These are phyloP conservation scores for Tolypocladium cylindrosporum DNA, from an alignment of 2,329 filamentous ascomycete species.

Conservation along the genomic window DNA sequence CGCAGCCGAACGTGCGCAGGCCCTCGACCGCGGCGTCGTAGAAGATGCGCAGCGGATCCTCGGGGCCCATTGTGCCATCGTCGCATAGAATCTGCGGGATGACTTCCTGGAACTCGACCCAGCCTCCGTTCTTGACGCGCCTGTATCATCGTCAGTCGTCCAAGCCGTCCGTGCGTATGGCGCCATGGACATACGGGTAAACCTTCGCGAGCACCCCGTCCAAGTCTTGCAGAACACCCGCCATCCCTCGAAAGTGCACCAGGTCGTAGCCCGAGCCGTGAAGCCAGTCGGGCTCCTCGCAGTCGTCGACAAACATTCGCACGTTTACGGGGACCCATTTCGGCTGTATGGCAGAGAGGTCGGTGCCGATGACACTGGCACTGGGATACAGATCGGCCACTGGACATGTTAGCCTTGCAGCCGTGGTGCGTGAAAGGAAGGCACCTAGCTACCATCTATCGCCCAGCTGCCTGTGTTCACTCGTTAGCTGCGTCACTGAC, in stretches of 20 bases:
- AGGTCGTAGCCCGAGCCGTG: slow-evolving; percentile 44
- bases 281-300: slow-evolving; percentile 45
- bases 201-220: slow-evolving; percentile 31
- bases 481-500: not conserved
- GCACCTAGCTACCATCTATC: slow-evolving; percentile 28
- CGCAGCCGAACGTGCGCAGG: slow-evolving; percentile 26
- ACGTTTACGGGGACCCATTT: slow-evolving; percentile 47
- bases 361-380: slow-evolving; percentile 29
- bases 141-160: slow-evolving; percentile 9
- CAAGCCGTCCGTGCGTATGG: not conserved
- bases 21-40: slow-evolving; percentile 20
- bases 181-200: slow-evolving; percentile 18
- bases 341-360: slow-evolving; percentile 36
- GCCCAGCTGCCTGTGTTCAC: slow-evolving; percentile 36
- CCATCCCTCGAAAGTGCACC: slow-evolving; percentile 41
- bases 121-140: slow-evolving; percentile 35
- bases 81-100: slow-evolving; percentile 30
- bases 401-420: slow-evolving; percentile 3
- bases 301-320: slow-evolving; percentile 53
- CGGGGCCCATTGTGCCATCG: slow-evolving; percentile 30
- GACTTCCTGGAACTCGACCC: slow-evolving; percentile 41
- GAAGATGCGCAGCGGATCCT: slow-evolving; percentile 26
- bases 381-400: slow-evolving; percentile 32
- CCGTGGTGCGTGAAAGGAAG: not conserved
- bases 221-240: slow-evolving; percentile 39